These are phyloP conservation scores for Wickerhamomyces chambardii DNA, from an alignment of 805 yeast genomes.

Conservation along the genomic window DNA sequence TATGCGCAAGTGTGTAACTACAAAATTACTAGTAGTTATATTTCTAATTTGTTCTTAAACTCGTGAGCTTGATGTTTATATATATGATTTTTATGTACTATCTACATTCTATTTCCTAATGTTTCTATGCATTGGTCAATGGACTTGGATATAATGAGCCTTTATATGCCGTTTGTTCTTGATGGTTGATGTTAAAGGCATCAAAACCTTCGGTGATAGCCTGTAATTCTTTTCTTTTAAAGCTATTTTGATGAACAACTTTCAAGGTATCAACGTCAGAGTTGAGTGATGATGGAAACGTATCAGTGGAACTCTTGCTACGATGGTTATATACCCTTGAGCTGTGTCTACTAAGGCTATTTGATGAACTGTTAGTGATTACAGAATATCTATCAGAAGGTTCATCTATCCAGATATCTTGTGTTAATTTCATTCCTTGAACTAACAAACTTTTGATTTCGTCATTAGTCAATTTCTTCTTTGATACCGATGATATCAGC, in stretches of 20 bases:
- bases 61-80: too few relatives aligned
- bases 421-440: neutral
- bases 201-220: neutral
- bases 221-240: neutral
- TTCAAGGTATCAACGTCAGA: neutral
- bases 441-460: neutral
- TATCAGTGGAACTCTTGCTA: neutral
- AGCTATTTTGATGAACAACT: neutral
- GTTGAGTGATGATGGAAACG: neutral
- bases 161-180: neutral
- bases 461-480: neutral
- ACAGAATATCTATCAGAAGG: neutral
- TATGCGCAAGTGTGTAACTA: too few relatives aligned
- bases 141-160: neutral
- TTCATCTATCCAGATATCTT: neutral
- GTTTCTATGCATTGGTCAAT: neutral
- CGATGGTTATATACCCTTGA: neutral
- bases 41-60: too few relatives aligned
- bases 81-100: too few relatives aligned
- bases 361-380: neutral
- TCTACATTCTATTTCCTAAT: too few relatives aligned
- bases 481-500: too few relatives aligned
- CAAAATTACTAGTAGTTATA: too few relatives aligned
- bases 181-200: neutral
- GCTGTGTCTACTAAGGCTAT: neutral